Base-by-base conservation (phyloP, 2,329 filamentous ascomycete genomes). In the Drechslerella dactyloides region DNA sequence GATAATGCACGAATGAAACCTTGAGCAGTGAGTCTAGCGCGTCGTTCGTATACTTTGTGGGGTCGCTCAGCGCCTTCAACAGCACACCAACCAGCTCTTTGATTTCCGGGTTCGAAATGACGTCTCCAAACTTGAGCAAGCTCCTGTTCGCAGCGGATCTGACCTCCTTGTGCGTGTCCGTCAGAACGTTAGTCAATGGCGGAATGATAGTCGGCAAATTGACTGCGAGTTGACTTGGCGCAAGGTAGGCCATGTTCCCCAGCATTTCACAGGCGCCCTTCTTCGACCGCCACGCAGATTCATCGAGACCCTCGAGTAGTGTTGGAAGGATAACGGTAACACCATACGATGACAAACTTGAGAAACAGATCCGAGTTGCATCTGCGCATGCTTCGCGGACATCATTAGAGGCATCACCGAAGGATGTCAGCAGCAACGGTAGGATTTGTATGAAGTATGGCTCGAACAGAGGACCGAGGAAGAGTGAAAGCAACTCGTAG, bases 161-260 rank as follows among this genome's bases (percentile, higher is more conserved):
- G 33, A 99, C 94, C 81, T 99, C 94, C 80, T 99, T 99, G 82
- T 99, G 94, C 77, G 91, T 97, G 82, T 99, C 94, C 76, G 96
- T 99, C 68, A 99, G 83, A 2, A 97, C 94, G 51, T 89, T 88
- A 0, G 96, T 97, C 65, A 99, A 84, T 15, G 96, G 93, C 24
- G 96, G 94, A 75, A 99, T 99, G 76, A 99, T 99, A 64, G 96
- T 93, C 1, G 94, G 94, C 77, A 99, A 82, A 79, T 93, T 97
- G 76, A 89, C 85, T 0, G 94, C 92, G 17, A 99, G 85, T 79
- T 99, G 94, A 75, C 97, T 90, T 6, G 96, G 93, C 79, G 97
- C 94, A 33, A 99, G 86, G 79, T 99, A 99, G 3, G 94, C 96
- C 94, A 99, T 99, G 74, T 94, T 94, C 79, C 94, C 94, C 13